Evolutionary conservation across 352 stramenopile species (phyloP).

Genomic region (Phytophthora palmivora): DNA sequence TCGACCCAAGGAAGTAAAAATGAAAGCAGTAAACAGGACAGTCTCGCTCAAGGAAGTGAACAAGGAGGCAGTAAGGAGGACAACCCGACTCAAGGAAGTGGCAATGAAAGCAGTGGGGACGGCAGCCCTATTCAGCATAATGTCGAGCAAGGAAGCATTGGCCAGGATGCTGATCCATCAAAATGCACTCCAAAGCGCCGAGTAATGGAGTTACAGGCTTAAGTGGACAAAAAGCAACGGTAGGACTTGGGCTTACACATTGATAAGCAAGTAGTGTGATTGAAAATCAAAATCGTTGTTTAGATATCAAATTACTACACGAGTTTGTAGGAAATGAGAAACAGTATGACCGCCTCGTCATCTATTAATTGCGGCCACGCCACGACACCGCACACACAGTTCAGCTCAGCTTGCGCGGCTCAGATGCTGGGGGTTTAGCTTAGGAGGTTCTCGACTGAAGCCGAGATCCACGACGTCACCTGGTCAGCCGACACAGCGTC

Average conservation of each 20-base stretch:
- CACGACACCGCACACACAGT: neutral
- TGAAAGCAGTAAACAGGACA: too few species aligned
- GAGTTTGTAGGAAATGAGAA: neutral
- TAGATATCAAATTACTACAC: neutral
- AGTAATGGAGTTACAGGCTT: neutral
- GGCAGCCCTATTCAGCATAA: too few species aligned
- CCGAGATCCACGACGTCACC: constrained; percentile 44
- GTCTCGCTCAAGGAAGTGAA: too few species aligned
- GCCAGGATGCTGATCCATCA: neutral
- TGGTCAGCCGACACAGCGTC: constrained; percentile 38
- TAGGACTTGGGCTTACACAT: too few species aligned
- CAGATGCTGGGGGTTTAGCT: constrained; percentile 20
- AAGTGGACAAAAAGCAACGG: neutral
- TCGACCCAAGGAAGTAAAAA: too few species aligned
- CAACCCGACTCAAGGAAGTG: too few species aligned
- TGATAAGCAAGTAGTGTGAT: neutral
- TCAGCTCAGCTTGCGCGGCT: neutral
- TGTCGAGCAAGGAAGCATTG: too few species aligned
- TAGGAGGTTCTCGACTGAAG: constrained; percentile 48
- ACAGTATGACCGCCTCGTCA: neutral
- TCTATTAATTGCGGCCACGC: neutral
- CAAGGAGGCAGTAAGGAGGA: too few species aligned
- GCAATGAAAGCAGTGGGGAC: too few species aligned
- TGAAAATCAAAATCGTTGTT: neutral
- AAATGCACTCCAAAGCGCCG: neutral